Percentiles rank a stretch among this genome's conserved stretches.
These are phyloP conservation scores for Arthrobotrys sinensis DNA, from an alignment of 2,329 filamentous ascomycete species.

Conservation along the genomic window DNA sequence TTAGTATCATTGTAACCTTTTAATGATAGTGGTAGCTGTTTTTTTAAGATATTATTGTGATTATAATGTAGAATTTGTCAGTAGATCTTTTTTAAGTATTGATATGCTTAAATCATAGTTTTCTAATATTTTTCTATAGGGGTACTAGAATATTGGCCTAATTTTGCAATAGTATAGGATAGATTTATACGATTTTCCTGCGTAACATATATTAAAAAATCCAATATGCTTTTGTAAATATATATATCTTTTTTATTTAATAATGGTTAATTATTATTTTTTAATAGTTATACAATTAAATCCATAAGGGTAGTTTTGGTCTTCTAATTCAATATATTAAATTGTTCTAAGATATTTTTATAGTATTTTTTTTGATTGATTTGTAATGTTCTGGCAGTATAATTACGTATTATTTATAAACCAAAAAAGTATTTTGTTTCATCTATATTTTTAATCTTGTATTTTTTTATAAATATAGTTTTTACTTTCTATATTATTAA, in stretches of 20 bases:
- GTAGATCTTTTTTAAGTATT: conserved; percentile 1
- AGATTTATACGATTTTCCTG: no score
- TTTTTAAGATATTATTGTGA: no score
- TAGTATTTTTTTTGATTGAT: conserved; percentile 13
- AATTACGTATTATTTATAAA: not conserved
- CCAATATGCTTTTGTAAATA: not conserved
- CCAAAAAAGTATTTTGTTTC: no score
- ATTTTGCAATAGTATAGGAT: conserved; percentile 12
- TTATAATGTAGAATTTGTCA: not conserved
- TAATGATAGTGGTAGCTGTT: not conserved
- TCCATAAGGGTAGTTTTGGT: not conserved
- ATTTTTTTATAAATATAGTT: not conserved
- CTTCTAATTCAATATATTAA: conserved; percentile 1
- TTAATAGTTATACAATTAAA: not conserved
- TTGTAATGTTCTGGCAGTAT: not conserved
- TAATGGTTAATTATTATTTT: conserved; percentile 4
- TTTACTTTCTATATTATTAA: not conserved
- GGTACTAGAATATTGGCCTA: not conserved
- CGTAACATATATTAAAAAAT: not conserved
- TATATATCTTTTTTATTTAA: conserved; percentile 12
- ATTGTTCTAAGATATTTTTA: not conserved
- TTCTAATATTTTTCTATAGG: conserved; percentile 8
- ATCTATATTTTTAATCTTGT: conserved; percentile 4
- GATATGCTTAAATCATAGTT: not conserved
- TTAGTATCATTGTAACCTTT: not conserved